Percentiles rank a stretch among this genome's conserved stretches.
Evolutionary conservation across 2,329 filamentous ascomycete genomes (phyloP).

Genomic region (Aspergillus sp.): DNA sequence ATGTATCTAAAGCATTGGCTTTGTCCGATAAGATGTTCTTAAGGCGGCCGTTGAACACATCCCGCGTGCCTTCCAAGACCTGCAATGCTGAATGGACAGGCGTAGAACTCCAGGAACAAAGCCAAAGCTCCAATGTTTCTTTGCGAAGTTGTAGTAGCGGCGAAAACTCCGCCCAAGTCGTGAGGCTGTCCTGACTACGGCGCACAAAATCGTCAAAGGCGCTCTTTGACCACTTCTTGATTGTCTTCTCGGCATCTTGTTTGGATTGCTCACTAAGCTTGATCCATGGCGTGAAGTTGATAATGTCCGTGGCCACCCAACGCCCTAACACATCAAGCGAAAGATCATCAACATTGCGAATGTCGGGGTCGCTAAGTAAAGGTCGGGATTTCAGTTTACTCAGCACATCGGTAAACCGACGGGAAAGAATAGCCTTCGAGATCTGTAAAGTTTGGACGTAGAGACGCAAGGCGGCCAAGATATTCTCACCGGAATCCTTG

Average conservation of each 20-base stretch:
- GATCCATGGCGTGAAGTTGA: constrained; percentile 83
- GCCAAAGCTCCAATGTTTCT: constrained; percentile 71
- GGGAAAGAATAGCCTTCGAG: constrained; percentile 73
- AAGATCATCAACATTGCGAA: constrained; percentile 67
- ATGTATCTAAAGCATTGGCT: constrained; percentile 62
- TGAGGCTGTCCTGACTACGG: constrained; percentile 62
- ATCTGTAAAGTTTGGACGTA: constrained; percentile 76
- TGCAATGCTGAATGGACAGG: constrained; percentile 52
- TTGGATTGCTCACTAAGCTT: constrained; percentile 73
- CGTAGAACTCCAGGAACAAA: constrained; percentile 66
- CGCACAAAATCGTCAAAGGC: constrained; percentile 60
- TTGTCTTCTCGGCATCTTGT: constrained; percentile 58
- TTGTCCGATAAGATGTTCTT: constrained; percentile 63
- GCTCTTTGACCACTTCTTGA: constrained; percentile 63
- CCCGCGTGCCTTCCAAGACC: constrained; percentile 68
- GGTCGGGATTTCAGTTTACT: constrained; percentile 66
- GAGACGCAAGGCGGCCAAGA: constrained; percentile 67
- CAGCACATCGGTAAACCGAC: constrained; percentile 69
- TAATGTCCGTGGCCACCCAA: constrained; percentile 81
- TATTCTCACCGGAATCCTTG: constrained; percentile 49
- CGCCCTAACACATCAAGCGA: constrained; percentile 73
- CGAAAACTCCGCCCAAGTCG: constrained; percentile 64
- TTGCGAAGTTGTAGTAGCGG: constrained; percentile 69
- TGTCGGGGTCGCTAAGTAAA: constrained; percentile 68
- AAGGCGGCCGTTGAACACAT: constrained; percentile 68